Evolutionary conservation across 2,329 filamentous ascomycete genomes (phyloP), one percentile per base, ranked within the genome.

Genomic region (Fusarium domesticum): DNA sequence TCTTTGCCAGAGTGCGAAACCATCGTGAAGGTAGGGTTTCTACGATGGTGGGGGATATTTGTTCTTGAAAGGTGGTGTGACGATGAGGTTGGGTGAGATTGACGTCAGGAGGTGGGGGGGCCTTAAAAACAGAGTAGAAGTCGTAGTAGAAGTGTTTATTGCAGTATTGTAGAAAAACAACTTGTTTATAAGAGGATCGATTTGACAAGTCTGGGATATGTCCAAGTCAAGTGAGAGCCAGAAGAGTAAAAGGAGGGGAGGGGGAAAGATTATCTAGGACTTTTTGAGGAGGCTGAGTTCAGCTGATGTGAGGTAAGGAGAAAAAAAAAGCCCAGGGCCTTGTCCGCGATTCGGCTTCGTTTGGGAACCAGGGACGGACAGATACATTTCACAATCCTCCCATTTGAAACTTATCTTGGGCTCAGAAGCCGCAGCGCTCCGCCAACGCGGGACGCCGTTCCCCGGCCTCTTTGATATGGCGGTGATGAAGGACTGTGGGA

Each of bases 1-100:
- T 83, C 80, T 61, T 78, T 81, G 47, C 45, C 36, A 19, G 54
- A 40, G 18, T 38, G 40, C 39, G 51, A 45, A n/a, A 51, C 33
- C 57, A 61, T 61, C 45, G 35, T 32, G 45, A 40, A 23, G 35
- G 19, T 28, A 20, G 16, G 16, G 19, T 35, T 37, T 55, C 35
- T 40, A 17, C 42, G 20, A 31, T 23, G 35, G 42, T 35, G 42
- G 30, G 37, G 17, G 16, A n/a, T 16, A 17, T 12, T 28, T 16
- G 33, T 34, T n/a, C n/a, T n/a, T n/a, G 38, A 32, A 35, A 17
- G 10, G 35, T 41, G 18, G 18, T 38, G 28, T 43, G 42, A 17
- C 43, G 54, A 37, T 55, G 37, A 25, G 11, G 36, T 33, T 42
- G 37, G 36, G 45, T 18, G 37, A 47, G 30, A 33, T 48, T 45